Base-by-base conservation (phyloP, 768 basidiomycete species). In the Amanita muscaria region DNA sequence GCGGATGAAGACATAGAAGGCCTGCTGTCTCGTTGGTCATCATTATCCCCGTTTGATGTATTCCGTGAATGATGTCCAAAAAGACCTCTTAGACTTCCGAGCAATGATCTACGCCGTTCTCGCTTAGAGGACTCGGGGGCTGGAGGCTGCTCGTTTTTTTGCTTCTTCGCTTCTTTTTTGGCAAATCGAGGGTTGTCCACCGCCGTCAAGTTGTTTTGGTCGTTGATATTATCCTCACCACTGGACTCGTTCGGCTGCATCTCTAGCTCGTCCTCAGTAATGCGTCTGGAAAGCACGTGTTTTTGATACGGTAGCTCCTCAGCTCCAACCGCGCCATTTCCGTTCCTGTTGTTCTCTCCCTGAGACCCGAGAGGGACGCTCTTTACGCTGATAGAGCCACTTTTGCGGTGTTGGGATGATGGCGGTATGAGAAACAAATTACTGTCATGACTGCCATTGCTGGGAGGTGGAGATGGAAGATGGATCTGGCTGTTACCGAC, bases 121-220 rank as follows among this genome's bases (percentile, higher is more conserved):
- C 23, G 48, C 49, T 43, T 51, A 27, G n/a, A 2, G 10, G 22
- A 15, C 15, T 35, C 38, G 27, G 27, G 19, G 19, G 33, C 40
- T 14, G 19, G 23, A 30, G 31, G 42, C 8, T 21, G 25, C 27
- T 48, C 51, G n/a, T 41, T 30, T 19, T 42, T 30, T 4, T 52
- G 41, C 29, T 39, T 39, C n/a, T 29, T 29, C 7, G 27, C 6
- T 12, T 12, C 27, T 12, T 36, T 22, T 16, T 46, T 39, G 21
- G 64, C 56, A 46, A 75, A 79, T 19, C 72, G 66, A 11, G 74
- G 70, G 50, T 81, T 81, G 52, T 80, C 79, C n/a, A 74, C 68
- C 4, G 79, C 64, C 32, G 62, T 58, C 9, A 73, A 49, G n/a
- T 63, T 59, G 2, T 55, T 57, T 25, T 56, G 51, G 6, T 56